These are phyloP conservation scores for Amanita fuliginea DNA, from an alignment of 768 basidiomycete genomes.

Conservation along the genomic window DNA sequence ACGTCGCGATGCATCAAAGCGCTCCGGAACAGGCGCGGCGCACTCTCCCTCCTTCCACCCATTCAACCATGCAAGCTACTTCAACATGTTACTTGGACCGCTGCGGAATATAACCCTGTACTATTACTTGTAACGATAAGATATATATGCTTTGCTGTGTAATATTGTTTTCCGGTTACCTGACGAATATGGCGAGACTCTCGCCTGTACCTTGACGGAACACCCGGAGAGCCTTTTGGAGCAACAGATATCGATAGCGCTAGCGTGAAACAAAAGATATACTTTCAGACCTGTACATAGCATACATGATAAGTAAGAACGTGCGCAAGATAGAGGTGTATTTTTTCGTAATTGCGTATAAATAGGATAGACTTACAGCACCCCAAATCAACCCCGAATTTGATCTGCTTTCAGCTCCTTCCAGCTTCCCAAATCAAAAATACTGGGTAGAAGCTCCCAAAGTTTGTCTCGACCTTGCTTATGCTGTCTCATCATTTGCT, in stretches of 20 bases:
- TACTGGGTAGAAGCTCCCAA: conserved; percentile 24
- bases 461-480: conserved; percentile 23
- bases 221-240: too few species aligned
- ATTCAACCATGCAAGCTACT: background rate
- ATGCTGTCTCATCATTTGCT: conserved; percentile 19
- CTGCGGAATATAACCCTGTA: background rate
- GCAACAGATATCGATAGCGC: too few species aligned
- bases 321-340: background rate
- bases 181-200: too few species aligned
- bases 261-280: too few species aligned
- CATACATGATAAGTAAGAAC: background rate
- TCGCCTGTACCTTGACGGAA: too few species aligned
- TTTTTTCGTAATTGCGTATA: background rate
- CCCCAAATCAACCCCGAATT: background rate
- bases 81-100: background rate
- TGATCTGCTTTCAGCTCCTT: conserved; percentile 25
- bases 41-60: too few species aligned
- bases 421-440: conserved; percentile 29
- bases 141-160: background rate
- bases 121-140: background rate
- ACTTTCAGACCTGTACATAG: background rate
- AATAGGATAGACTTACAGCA: background rate
- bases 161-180: background rate
- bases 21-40: too few species aligned
- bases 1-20: background rate